Conservation (phyloP, 2,329 filamentous ascomycete genomes). For the Sphaerulina vaccinii region DNA sequence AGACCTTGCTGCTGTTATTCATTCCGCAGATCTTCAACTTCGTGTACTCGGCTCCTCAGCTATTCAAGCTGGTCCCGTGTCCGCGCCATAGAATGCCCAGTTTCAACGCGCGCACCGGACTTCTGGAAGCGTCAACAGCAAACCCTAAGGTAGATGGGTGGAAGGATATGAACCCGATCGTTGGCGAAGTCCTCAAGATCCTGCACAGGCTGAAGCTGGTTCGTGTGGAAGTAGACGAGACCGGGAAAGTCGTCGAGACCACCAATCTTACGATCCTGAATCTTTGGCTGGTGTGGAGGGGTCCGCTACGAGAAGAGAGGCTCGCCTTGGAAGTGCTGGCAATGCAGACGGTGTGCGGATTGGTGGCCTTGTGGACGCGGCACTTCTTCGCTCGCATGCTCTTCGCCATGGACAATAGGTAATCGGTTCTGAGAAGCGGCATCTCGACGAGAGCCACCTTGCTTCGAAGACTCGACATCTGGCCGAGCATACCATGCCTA, state of each 20-base stretch:
- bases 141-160: slow-evolving; percentile 55
- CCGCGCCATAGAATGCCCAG: slow-evolving; percentile 86
- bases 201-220: slow-evolving; percentile 69
- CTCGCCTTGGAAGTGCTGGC: slow-evolving; percentile 75
- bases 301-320: slow-evolving; percentile 82
- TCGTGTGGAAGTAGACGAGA: slow-evolving; percentile 63
- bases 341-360: slow-evolving; percentile 73
- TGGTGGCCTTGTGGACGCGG: slow-evolving; percentile 80
- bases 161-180: slow-evolving; percentile 64
- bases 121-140: slow-evolving; percentile 83
- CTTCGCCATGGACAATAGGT: slow-evolving; percentile 90
- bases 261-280: slow-evolving; percentile 93
- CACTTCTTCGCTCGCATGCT: slow-evolving; percentile 83
- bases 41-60: slow-evolving; percentile 84
- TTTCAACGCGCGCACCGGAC: slow-evolving; percentile 80
- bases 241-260: slow-evolving; percentile 72
- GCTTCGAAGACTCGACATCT: slow-evolving; percentile 17
- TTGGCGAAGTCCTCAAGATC: slow-evolving; percentile 65
- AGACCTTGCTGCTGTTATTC: slow-evolving; percentile 87
- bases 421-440: slow-evolving; percentile 51
- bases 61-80: slow-evolving; percentile 87
- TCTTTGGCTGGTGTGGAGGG: slow-evolving; percentile 93
- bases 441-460: slow-evolving; percentile 16
- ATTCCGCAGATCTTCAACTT: slow-evolving; percentile 97
- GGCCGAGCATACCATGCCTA: slow-evolving; percentile 13